Evolutionary conservation across 495 filamentous ascomycete genomes (phyloP).

Genomic region (Podospora pseudopauciseta): DNA sequence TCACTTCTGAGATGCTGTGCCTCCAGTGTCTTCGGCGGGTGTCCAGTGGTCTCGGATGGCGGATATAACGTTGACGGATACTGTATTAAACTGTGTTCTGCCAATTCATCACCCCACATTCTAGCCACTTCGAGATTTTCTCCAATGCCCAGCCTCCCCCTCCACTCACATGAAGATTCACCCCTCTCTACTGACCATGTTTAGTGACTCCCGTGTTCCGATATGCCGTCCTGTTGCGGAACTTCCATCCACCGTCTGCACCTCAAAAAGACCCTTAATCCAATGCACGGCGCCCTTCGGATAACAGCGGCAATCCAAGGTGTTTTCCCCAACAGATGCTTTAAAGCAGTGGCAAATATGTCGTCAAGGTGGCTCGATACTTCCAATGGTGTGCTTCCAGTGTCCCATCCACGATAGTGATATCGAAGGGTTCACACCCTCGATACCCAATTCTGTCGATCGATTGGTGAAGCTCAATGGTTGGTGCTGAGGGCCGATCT

Average conservation of each 20-base stretch:
- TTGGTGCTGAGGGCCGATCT: background rate
- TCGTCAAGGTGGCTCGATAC: background rate
- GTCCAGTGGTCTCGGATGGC: conserved; percentile 1
- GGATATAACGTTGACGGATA: background rate
- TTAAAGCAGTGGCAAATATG: conserved; percentile 5
- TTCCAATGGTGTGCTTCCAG: background rate
- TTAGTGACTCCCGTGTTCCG: background rate
- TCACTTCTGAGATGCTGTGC: background rate
- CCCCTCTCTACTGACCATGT: background rate
- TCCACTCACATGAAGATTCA: background rate
- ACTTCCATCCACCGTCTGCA: background rate
- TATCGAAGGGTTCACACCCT: background rate
- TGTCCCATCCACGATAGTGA: background rate
- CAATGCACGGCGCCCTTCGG: conserved; percentile 1
- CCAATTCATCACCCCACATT: background rate
- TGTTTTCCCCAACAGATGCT: background rate
- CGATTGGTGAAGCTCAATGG: background rate
- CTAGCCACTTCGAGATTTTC: conserved; percentile 4
- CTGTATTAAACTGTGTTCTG: background rate
- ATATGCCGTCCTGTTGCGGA: background rate
- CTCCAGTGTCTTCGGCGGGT: background rate
- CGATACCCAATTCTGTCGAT: background rate
- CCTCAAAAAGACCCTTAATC: background rate
- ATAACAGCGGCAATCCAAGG: conserved; percentile 7
- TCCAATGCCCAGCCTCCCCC: background rate